Evolutionary conservation across 148 eudicot species (phyloP), one percentile per base, ranked within the genome.

Genomic region (Vaccinium corymbosum): DNA sequence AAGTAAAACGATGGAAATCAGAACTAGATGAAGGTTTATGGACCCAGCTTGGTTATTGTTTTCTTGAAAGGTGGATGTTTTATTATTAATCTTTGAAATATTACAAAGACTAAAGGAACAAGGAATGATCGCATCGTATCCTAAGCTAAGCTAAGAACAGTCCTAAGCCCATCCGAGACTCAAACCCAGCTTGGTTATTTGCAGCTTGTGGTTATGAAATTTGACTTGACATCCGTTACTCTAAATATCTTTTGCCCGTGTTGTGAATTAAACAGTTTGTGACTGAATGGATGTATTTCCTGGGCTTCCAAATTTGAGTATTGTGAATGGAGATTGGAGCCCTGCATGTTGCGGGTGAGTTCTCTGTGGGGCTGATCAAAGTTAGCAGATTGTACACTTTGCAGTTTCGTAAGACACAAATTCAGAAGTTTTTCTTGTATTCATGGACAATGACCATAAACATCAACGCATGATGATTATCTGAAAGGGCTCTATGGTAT

Each of bases 401-500:
- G 27, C 61, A 17, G 83, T 51, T 70, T 50, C 53, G 64, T 22
- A 70, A 4, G 59, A 29, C 70, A 68, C 83, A 68, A 81, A n/a
- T 19, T 27, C 61, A 70, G 16, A 49, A 59, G 51, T 38, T 46
- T 20, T 46, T 20, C 48, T 14, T 10, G 49, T 20, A 22, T 72
- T 52, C 29, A 49, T 55, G 84, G 66, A 16, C 49, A 48, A 75
- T 11, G 74, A 73, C 50, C 49, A 42, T 15, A 53, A 29, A 29
- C 52, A 20, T 52, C n/a, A 3, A 32, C 62, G 6, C 55, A 51
- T 75, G 27, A 50, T 11, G 49, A 75, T 15, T 3, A 83, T 79
- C 56, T 79, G 71, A 53, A 79, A 52, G 56, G 52, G 27, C 49
- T 84, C 72, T 68, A 80, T 84, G 46, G 83, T 56, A 7, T 15